Evolutionary conservation across 2,329 filamentous ascomycete species (phyloP).

Genomic region (Beauveria varroae): DNA sequence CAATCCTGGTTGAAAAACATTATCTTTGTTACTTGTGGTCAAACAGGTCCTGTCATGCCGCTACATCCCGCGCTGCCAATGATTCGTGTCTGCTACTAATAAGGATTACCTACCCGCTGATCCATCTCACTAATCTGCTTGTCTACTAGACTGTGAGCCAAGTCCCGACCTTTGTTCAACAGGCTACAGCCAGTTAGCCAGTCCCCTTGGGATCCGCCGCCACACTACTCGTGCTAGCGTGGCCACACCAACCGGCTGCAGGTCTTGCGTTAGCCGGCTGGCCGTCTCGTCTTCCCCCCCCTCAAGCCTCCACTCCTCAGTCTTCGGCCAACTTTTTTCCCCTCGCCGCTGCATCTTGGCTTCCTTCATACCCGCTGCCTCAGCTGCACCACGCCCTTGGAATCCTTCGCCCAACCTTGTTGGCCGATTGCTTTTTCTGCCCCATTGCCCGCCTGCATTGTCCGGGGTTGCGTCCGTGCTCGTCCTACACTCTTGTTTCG

Average conservation of each 20-base stretch:
- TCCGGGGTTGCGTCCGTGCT: neutral
- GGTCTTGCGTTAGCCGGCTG: neutral
- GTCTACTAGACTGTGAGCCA: too few species aligned
- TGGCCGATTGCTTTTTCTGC: neutral
- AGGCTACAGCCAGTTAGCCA: too few species aligned
- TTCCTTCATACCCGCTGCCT: neutral
- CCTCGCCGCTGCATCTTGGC: constrained; percentile 2
- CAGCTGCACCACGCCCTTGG: neutral
- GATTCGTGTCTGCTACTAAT: too few species aligned
- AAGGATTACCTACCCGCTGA: too few species aligned
- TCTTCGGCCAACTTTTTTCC: constrained; percentile 13
- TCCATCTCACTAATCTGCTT: too few species aligned
- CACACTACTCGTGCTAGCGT: neutral
- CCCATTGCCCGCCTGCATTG: neutral
- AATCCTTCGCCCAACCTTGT: constrained; percentile 1
- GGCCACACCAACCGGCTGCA: neutral
- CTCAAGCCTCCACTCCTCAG: constrained; percentile 7
- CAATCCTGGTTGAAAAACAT: too few species aligned
- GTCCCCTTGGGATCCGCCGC: too few species aligned
- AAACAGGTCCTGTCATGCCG: too few species aligned
- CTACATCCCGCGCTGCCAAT: too few species aligned
- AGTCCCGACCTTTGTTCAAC: too few species aligned
- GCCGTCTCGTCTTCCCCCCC: neutral
- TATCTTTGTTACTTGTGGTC: too few species aligned
- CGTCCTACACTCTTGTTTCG: neutral